Conservation (phyloP, 2,329 filamentous ascomycete genomes). For the Colletotrichum tabaci region DNA sequence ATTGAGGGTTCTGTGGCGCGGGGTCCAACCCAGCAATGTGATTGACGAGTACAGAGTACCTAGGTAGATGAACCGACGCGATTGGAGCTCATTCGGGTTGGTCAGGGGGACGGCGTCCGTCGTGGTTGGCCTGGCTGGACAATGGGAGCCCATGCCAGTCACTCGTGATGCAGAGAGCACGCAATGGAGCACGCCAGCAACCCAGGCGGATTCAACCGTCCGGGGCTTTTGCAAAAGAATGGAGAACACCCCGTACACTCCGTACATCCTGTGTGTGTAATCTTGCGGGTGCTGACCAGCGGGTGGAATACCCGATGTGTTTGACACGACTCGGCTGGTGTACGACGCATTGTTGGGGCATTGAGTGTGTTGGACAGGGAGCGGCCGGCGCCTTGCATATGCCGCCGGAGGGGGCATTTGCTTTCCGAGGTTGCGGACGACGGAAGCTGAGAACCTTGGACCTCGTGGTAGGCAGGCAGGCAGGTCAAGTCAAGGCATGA, state of each 20-base stretch:
- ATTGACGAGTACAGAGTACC: not conserved
- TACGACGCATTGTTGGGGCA: slow-evolving; percentile 2
- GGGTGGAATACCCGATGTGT: not conserved
- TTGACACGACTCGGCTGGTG: slow-evolving; percentile 2
- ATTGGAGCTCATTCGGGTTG: slow-evolving; percentile 9
- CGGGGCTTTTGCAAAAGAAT: too few relatives aligned
- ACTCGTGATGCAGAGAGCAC: slow-evolving; percentile 8
- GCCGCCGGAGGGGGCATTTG: not conserved
- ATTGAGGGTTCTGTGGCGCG: slow-evolving; percentile 26
- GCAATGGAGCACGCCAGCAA: slow-evolving; percentile 10
- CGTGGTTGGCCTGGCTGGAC: not conserved
- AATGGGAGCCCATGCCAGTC: not conserved
- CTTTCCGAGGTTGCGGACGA: slow-evolving; percentile 16
- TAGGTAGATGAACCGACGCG: slow-evolving; percentile 11
- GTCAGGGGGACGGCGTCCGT: not conserved
- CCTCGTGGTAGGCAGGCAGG: slow-evolving; percentile 23
- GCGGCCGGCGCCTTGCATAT: slow-evolving; percentile 8
- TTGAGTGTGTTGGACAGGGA: slow-evolving; percentile 9
- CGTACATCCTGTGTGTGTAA: too few relatives aligned
- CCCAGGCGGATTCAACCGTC: slow-evolving; percentile 1
- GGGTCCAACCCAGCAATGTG: slow-evolving; percentile 16
- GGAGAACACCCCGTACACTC: too few relatives aligned
- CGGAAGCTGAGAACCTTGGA: slow-evolving; percentile 24
- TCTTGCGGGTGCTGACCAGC: not conserved
- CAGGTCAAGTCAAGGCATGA: slow-evolving; percentile 2